Base-by-base conservation (phyloP, 176 grass and related monocot genomes). In the Oryza coarctata region DNA sequence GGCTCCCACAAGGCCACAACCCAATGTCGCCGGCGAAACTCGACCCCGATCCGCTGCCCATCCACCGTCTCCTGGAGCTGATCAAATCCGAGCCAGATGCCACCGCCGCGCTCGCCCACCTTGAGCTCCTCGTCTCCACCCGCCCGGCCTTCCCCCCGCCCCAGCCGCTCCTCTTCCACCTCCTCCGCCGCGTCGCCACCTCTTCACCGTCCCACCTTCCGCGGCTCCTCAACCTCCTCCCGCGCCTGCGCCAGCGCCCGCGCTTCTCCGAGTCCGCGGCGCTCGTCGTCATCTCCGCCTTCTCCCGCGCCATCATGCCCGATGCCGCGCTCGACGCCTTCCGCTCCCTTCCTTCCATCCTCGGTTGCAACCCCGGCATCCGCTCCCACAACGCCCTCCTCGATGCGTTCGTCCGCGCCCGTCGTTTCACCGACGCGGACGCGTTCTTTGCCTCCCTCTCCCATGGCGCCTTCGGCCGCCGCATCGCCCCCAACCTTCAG, bases 331-430 rank as follows among this genome's bases (percentile, higher is more conserved):
- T 98, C 66, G 83, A 77, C 79, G 83, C 93, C 31, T 99, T 99
- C 80, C 84, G 84, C 69, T 52, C 76, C 10, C 87, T 98, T 22
- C 86, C 45, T 17, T 67, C 67, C 65, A 25, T 95, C 76, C 94
- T 95, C 71, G 84, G 96, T 34, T 93, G 89, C 40, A 93, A 88
- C 38, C 91, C 91, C 39, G 93, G 93, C 71, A 86, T 95, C 69
- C 88, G 90, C 55, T 93, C 93, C 40, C 93, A 95, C 60, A 99
- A 99, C 79, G 73, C 86, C 15, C 90, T 95, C 74, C 91, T 99
- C 22, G 96, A 99, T 43, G 96, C 96, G 20, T 80, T 95, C 61
- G 91, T 99, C 9, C 90, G 96, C 26, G 76, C 91, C 17, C 84
- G 85, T 7, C 82, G 83, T 68, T 99, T 86, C 84, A 76, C 88